Conservation (phyloP, 768 basidiomycete species). For the Leccinum boreale region DNA sequence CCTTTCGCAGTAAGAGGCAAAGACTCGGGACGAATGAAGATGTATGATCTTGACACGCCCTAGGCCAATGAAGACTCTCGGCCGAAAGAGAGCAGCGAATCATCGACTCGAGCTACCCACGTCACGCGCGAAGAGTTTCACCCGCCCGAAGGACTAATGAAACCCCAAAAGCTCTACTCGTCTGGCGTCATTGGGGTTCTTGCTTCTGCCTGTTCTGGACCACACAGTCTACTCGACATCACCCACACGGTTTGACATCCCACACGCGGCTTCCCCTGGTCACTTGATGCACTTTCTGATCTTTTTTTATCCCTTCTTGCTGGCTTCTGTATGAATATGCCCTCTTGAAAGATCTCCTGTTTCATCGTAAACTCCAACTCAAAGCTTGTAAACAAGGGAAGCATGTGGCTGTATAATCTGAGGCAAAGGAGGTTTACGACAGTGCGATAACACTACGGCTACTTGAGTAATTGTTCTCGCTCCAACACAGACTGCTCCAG, state of each 20-base stretch:
- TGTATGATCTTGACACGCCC: too few relatives aligned
- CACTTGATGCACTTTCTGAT: not conserved
- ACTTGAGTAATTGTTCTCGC: slow-evolving; percentile 59
- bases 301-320: too few relatives aligned
- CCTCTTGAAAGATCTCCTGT: not conserved
- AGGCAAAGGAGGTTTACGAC: not conserved
- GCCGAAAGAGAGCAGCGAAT: too few relatives aligned
- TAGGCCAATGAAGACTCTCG: too few relatives aligned
- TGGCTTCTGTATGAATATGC: too few relatives aligned
- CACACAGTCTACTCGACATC: too few relatives aligned
- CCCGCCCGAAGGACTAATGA: not conserved
- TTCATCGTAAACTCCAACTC: not conserved
- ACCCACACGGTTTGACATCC: too few relatives aligned
- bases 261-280: not conserved
- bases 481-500: slow-evolving; percentile 90
- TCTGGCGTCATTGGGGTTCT: not conserved
- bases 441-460: not conserved
- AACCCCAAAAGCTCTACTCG: slow-evolving; percentile 13
- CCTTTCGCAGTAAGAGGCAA: too few relatives aligned
- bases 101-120: not conserved
- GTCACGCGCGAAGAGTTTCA: not conserved
- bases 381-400: not conserved
- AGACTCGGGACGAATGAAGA: too few relatives aligned
- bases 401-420: not conserved
- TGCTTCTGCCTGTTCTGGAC: not conserved